Percentiles rank a stretch among this genome's conserved stretches.
These are phyloP conservation scores for Nakazawaea pomicola DNA, from an alignment of 805 yeast genomes.

Conservation along the genomic window DNA sequence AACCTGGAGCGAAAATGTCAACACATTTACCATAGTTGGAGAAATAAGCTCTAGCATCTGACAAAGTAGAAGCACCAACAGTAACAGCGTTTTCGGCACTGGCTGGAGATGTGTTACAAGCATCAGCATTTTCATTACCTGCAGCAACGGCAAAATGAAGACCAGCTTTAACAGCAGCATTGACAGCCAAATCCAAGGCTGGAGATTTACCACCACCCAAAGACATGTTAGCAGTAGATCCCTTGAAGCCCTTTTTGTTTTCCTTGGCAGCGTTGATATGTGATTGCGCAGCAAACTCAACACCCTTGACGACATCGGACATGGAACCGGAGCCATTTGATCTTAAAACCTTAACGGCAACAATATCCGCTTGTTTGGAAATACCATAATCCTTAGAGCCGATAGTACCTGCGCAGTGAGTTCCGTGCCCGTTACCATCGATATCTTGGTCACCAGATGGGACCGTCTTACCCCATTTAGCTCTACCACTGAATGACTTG, in stretches of 20 bases:
- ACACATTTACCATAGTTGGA: slow-evolving; percentile 96
- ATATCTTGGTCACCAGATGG: slow-evolving; percentile 64
- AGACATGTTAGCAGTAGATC: slow-evolving; percentile 89
- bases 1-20: slow-evolving; percentile 95
- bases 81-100: slow-evolving; percentile 79
- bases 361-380: slow-evolving; percentile 72
- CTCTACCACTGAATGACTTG: slow-evolving; percentile 78
- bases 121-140: slow-evolving; percentile 90
- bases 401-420: slow-evolving; percentile 96
- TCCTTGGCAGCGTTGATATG: slow-evolving; percentile 50
- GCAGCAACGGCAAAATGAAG: slow-evolving; percentile 94
- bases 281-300: slow-evolving; percentile 74
- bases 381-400: slow-evolving; percentile 79
- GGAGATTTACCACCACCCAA: slow-evolving; percentile 91
- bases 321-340: slow-evolving; percentile 80
- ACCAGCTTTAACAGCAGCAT: slow-evolving; percentile 86
- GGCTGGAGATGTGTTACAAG: slow-evolving; percentile 91
- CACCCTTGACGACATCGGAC: slow-evolving; percentile 82
- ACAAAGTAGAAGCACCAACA: slow-evolving; percentile 90
- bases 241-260: slow-evolving; percentile 64
- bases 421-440: slow-evolving; percentile 93
- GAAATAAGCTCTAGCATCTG: slow-evolving; percentile 90
- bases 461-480: slow-evolving; percentile 79
- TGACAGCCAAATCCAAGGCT: slow-evolving; percentile 79
- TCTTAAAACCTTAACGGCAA: slow-evolving; percentile 80